A percentile compares a stretch with the other conserved stretches of the same genome.
phyloP scores from a whole-genome alignment of 2,329 filamentous ascomycete genomes.

The Endoconidiophora laricicola region DNA sequence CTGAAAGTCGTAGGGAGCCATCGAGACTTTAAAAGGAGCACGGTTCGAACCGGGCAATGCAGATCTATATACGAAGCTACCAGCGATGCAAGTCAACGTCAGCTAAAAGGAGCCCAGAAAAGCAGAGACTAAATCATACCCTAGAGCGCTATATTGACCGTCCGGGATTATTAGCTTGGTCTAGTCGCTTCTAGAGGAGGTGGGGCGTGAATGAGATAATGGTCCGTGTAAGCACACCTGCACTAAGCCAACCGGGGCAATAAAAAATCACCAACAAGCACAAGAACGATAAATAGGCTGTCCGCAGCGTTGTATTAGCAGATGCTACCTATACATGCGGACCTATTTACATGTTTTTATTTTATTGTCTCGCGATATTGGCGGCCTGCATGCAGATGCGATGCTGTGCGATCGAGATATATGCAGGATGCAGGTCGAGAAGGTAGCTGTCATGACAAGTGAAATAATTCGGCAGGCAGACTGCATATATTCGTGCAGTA shows the following conservation, averaged over 20 bases:
- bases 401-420: not conserved
- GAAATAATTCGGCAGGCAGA: too few relatives aligned
- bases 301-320: not conserved
- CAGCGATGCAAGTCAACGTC: conserved; percentile 8
- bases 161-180: conserved; percentile 10
- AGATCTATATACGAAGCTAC: conserved; percentile 11
- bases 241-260: conserved; percentile 1
- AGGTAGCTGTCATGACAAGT: too few relatives aligned
- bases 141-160: conserved; percentile 10
- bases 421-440: too few relatives aligned
- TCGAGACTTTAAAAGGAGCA: conserved; percentile 10
- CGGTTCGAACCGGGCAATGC: conserved; percentile 5
- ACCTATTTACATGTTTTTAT: not conserved
- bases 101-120: conserved; percentile 8
- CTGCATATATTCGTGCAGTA: too few relatives aligned
- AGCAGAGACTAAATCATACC: conserved; percentile 3
- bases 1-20: conserved; percentile 11
- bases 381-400: not conserved
- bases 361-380: conserved; percentile 1
- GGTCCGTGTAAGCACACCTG: conserved; percentile 9
- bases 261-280: not conserved
- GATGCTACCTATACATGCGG: too few relatives aligned
- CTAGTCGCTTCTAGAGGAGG: conserved; percentile 8
- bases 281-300: not conserved
- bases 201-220: not conserved